A percentile compares a stretch with the other conserved stretches of the same genome.
Conservation (phyloP, 1,284 basidiomycete genomes). For the Erythrobasidium hasegawianum region DNA sequence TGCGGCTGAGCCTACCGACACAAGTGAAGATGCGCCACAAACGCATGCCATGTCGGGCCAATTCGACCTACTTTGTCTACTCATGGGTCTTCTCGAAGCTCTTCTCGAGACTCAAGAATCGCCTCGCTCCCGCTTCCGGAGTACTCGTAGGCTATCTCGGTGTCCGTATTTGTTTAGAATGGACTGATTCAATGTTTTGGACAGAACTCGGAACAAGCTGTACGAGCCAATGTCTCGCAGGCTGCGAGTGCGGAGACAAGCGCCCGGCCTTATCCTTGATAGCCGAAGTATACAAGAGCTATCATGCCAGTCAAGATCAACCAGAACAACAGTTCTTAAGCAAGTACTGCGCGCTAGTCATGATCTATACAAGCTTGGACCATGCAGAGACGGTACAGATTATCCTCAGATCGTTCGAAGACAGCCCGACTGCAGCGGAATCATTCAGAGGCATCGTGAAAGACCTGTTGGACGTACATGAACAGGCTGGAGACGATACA, state of each 20-base stretch:
- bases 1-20: neutral
- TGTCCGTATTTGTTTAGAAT: too few relatives aligned
- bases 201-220: too few relatives aligned
- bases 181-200: too few relatives aligned
- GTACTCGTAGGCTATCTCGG: conserved; percentile 1
- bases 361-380: conserved; percentile 14
- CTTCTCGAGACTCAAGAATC: neutral
- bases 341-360: conserved; percentile 13
- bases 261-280: too few relatives aligned
- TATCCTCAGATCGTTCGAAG: neutral
- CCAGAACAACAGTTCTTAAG: conserved; percentile 3
- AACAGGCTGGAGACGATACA: neutral
- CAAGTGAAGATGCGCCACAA: too few relatives aligned
- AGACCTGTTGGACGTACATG: conserved; percentile 1
- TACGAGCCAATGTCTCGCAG: too few relatives aligned
- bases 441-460: neutral
- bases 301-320: too few relatives aligned
- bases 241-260: too few relatives aligned
- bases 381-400: neutral
- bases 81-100: neutral
- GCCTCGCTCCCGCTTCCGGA: neutral
- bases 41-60: neutral
- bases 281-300: too few relatives aligned
- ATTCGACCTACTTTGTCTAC: conserved; percentile 9
- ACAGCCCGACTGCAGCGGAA: neutral